Percentiles rank a stretch among this genome's conserved stretches.
phyloP scores from a whole-genome alignment of 2,329 filamentous ascomycete genomes.

The Pseudocercospora macadamiae region DNA sequence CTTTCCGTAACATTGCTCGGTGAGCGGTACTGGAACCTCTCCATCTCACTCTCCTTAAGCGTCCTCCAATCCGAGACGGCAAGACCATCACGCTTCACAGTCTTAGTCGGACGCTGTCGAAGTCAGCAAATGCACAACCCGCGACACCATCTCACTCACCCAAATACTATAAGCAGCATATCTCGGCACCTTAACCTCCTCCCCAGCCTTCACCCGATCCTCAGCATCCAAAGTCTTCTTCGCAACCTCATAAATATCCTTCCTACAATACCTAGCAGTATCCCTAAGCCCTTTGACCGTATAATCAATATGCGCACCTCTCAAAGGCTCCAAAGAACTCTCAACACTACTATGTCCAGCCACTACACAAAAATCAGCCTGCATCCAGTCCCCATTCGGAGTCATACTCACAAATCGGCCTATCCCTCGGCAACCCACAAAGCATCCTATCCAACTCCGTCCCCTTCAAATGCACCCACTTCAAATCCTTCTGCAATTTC shows the following conservation, averaged over 20 bases:
- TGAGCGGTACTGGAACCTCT: constrained; percentile 2
- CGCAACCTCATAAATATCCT: neutral
- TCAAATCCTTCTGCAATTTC: constrained; percentile 3
- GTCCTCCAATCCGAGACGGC: constrained; percentile 10
- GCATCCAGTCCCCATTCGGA: neutral
- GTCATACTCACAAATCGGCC: neutral
- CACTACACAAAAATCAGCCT: neutral
- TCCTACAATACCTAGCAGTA: constrained; percentile 1
- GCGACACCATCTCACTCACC: too few relatives aligned
- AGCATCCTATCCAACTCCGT: neutral
- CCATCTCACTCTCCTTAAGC: neutral
- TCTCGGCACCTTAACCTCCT: constrained; percentile 10
- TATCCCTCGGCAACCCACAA: neutral
- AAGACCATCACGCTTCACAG: constrained; percentile 11
- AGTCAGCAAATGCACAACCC: too few relatives aligned
- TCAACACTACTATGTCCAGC: neutral
- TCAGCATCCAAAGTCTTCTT: constrained; percentile 5
- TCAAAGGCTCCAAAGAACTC: constrained; percentile 8
- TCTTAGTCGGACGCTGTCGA: constrained; percentile 6
- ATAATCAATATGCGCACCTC: constrained; percentile 9
- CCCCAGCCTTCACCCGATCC: neutral
- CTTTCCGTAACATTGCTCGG: constrained; percentile 12
- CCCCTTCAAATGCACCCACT: neutral
- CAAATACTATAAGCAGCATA: constrained; percentile 13
- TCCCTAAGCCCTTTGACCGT: constrained; percentile 3